Evolutionary conservation across 2,329 filamentous ascomycete species (phyloP).

Genomic region (Huntiella moniliformis): DNA sequence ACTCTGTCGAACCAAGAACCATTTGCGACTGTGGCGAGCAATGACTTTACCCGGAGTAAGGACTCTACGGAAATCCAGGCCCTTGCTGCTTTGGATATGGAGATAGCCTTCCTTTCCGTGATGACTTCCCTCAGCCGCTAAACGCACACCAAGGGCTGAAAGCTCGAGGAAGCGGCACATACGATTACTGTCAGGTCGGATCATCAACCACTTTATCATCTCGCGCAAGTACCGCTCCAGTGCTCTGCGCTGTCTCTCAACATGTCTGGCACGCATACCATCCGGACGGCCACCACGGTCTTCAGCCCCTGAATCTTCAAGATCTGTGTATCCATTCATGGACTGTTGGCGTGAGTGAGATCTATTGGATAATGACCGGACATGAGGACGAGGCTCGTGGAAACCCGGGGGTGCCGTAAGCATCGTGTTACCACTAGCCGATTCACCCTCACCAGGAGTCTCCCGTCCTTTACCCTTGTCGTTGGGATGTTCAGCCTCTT

Average conservation of each 20-base stretch:
- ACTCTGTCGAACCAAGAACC: conserved; percentile 95
- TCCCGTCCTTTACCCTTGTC: background rate
- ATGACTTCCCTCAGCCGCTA: conserved; percentile 89
- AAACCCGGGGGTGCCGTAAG: conserved; percentile 21
- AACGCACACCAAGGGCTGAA: conserved; percentile 77
- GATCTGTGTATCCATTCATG: conserved; percentile 21
- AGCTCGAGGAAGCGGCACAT: conserved; percentile 91
- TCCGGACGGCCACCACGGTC: conserved; percentile 13
- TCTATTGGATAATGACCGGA: background rate
- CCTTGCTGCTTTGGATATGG: conserved; percentile 79
- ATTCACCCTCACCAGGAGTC: background rate
- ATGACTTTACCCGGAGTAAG: conserved; percentile 63
- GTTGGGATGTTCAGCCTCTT: conserved; percentile 16
- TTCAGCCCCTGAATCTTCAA: conserved; percentile 25
- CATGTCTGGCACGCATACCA: conserved; percentile 39
- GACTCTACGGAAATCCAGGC: conserved; percentile 66
- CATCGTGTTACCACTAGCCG: background rate
- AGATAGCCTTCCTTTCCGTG: conserved; percentile 94
- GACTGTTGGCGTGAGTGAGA: conserved; percentile 9
- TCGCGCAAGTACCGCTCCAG: conserved; percentile 81
- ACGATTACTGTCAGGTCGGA: conserved; percentile 84
- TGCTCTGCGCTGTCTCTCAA: conserved; percentile 66
- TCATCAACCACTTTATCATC: conserved; percentile 93
- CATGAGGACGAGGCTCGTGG: conserved; percentile 6
- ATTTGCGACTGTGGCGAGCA: conserved; percentile 73